Conservation (phyloP, 352 stramenopile genomes). For the Globisporangium spiculum region DNA sequence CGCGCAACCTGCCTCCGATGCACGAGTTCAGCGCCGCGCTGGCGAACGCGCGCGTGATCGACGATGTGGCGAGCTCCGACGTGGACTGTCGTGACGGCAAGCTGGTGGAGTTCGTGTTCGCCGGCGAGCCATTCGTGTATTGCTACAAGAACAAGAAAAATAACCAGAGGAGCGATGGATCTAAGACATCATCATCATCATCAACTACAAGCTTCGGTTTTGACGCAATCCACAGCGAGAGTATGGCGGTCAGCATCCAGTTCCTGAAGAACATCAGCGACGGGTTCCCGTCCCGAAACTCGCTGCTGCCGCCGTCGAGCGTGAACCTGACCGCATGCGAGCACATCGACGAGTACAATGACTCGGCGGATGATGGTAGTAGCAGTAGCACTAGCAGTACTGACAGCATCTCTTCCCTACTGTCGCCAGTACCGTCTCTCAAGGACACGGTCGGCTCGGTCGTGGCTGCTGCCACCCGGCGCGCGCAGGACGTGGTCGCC, state of each 20-base stretch:
- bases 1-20: conserved; percentile 24
- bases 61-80: conserved; percentile 18
- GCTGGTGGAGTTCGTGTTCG: conserved; percentile 29
- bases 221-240: conserved; percentile 17
- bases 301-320: conserved; percentile 12
- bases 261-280: conserved; percentile 19
- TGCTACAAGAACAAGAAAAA: conserved; percentile 11
- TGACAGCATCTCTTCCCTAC: too few species aligned
- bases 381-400: too few species aligned
- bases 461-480: neutral
- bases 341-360: neutral
- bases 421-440: neutral
- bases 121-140: conserved; percentile 27
- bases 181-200: neutral
- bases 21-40: conserved; percentile 21
- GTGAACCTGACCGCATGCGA: neutral
- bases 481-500: conserved; percentile 2
- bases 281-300: conserved; percentile 12
- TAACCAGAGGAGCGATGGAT: neutral
- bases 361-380: too few species aligned
- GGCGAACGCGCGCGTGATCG: conserved; percentile 27
- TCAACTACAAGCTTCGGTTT: neutral
- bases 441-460: neutral
- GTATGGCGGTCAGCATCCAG: conserved; percentile 18
- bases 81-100: conserved; percentile 21